Evolutionary conservation across 2,329 filamentous ascomycete genomes (phyloP), one percentile per base, ranked within the genome.

Genomic region (Ilyonectria destructans): DNA sequence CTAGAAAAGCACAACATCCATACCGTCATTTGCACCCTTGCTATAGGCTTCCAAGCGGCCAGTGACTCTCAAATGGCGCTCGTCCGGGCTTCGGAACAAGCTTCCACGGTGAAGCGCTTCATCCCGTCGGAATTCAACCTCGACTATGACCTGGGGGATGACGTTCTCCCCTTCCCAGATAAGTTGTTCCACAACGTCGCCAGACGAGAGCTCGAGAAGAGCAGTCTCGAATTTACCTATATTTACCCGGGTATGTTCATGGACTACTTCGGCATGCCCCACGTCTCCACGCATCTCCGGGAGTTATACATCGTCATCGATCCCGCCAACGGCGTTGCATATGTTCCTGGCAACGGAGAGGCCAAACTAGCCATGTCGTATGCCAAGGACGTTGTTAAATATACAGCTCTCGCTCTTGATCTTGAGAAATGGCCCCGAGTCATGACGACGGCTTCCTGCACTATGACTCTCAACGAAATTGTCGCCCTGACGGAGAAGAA

Each of bases 361-460:
- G n/a, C n/a, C n/a, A n/a, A n/a, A n/a, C n/a, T 13, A 49, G 19
- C 46, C 46, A 6, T 26, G 46, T 49, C 46, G 46, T 49, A 49
- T 13, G 23, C n/a, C 46, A 49, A n/a, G 15, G 46, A 49, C 23
- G 46, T 49, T 3, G 46, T 19, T 49, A n/a, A 19, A 49, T 49
- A 23, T 49, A 19, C 23, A 2, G 46, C 46, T 23, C n/a, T 19
- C 15, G 13, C n/a, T 49, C 8, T 49, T 3, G 46, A 49, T 13
- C 19, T 49, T 49, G 46, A 49, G 21, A 13, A 49, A 12, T 49
- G 46, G 46, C 46, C n/a, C n/a, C n/a, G n/a, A n/a, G n/a, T n/a
- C n/a, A n/a, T n/a, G n/a, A n/a, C 46, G 6, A 19, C 21, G 8
- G 46, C 46, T 49, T 49, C 46, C 4, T 23, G 21, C 19, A 49